phyloP scores from a whole-genome alignment of 371 early-diverging fungal species.

The Amoeboaphelidium protococcarum region DNA sequence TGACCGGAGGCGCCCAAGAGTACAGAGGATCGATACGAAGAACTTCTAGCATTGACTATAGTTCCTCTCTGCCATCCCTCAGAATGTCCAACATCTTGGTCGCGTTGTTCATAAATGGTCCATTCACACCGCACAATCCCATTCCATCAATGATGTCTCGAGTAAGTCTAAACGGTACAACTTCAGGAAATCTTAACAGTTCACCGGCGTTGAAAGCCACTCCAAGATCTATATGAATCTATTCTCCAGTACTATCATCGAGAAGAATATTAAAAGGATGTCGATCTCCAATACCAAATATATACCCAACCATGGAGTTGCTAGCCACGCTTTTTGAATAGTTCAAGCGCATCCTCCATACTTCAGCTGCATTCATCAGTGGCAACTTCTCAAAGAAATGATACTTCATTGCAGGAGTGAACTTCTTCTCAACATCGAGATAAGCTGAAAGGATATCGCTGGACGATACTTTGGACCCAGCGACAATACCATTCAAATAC shows the following conservation, averaged over 20 bases:
- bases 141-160: slow-evolving; percentile 1
- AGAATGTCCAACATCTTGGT: slow-evolving; percentile 9
- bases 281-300: slow-evolving; percentile 10
- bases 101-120: slow-evolving; percentile 3
- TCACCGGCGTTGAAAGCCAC: slow-evolving; percentile 7
- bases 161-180: slow-evolving; percentile 9
- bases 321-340: slow-evolving; percentile 6
- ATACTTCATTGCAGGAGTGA: slow-evolving; percentile 1
- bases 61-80: slow-evolving; percentile 7
- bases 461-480: neutral
- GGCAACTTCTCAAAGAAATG: neutral
- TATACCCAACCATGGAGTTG: slow-evolving; percentile 4
- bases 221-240: slow-evolving; percentile 8
- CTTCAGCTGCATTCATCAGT: neutral
- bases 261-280: slow-evolving; percentile 9
- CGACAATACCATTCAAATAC: neutral
- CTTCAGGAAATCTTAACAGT: slow-evolving; percentile 5
- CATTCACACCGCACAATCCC: neutral
- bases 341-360: neutral
- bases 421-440: neutral
- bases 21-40: neutral
- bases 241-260: slow-evolving; percentile 1
- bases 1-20: neutral
- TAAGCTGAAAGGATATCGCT: neutral
- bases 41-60: slow-evolving; percentile 2